Conservation (phyloP, 2,329 filamentous ascomycete species). For the Bretziella fagacearum region DNA sequence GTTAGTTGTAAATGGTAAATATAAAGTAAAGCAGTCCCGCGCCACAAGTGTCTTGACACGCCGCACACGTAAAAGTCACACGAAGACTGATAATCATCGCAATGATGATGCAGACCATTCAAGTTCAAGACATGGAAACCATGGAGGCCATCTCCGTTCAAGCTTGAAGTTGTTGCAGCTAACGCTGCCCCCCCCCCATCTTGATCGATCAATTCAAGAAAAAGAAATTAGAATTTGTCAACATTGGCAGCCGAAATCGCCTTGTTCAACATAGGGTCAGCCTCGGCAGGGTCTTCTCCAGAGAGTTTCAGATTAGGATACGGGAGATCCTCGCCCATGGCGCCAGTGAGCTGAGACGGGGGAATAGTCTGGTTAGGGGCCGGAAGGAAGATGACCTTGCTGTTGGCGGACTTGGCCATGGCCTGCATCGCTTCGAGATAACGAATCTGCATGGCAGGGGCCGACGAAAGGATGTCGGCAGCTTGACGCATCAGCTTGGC, state of each 20-base stretch:
- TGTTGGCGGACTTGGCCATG: conserved; percentile 89
- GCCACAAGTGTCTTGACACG: too few relatives aligned
- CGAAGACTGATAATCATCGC: too few relatives aligned
- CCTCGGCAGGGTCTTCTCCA: background rate
- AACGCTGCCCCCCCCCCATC: too few relatives aligned
- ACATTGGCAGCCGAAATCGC: background rate
- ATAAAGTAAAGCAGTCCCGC: too few relatives aligned
- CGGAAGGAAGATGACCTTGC: conserved; percentile 74
- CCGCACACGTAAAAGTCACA: too few relatives aligned
- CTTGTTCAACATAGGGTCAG: background rate
- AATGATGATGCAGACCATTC: too few relatives aligned
- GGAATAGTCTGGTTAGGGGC: conserved; percentile 37
- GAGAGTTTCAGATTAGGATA: background rate
- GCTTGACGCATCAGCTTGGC: conserved; percentile 89
- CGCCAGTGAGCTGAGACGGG: conserved; percentile 27
- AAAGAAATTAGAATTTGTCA: too few relatives aligned
- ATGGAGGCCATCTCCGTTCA: too few relatives aligned
- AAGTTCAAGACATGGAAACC: too few relatives aligned
- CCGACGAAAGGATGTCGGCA: conserved; percentile 79
- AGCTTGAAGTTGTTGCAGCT: too few relatives aligned
- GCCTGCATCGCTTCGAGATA: conserved; percentile 98
- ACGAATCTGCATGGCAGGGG: conserved; percentile 94
- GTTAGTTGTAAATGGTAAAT: too few relatives aligned
- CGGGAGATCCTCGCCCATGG: conserved; percentile 22
- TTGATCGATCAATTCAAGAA: too few relatives aligned